A percentile compares a stretch with the other conserved stretches of the same genome.
Evolutionary conservation across 805 yeast genomes (phyloP).

Genomic region (Kodamaea nitidulidarum): DNA sequence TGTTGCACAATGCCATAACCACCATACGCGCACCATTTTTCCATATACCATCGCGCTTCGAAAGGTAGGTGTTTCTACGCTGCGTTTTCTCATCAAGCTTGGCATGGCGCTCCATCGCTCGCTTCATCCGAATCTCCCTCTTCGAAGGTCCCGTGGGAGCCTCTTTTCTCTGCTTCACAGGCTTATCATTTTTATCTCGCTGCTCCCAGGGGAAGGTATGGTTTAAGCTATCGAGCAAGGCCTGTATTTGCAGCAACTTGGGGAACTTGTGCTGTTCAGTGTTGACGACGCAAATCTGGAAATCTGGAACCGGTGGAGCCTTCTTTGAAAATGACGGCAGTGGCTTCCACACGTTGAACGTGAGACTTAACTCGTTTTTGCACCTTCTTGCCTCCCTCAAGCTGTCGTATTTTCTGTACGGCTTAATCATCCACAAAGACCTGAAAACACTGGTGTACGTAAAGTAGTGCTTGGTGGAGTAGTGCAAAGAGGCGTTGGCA

Average conservation of each 20-base stretch:
- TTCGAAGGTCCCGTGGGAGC: slow-evolving; percentile 17
- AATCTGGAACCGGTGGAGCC: slow-evolving; percentile 69
- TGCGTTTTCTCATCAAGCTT: slow-evolving; percentile 21
- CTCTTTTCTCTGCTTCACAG: slow-evolving; percentile 2
- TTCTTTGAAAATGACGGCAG: slow-evolving; percentile 64
- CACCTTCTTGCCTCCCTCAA: background rate
- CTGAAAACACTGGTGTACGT: slow-evolving; percentile 19
- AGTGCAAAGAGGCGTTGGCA: slow-evolving; percentile 15
- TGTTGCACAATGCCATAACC: slow-evolving; percentile 67
- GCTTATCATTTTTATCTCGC: background rate
- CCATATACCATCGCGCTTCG: slow-evolving; percentile 36
- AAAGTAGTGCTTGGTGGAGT: slow-evolving; percentile 23
- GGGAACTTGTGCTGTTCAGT: slow-evolving; percentile 46
- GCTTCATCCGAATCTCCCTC: slow-evolving; percentile 20
- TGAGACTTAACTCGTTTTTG: slow-evolving; percentile 21
- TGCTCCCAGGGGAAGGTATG: slow-evolving; percentile 5
- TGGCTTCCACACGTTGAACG: slow-evolving; percentile 84
- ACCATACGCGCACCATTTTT: slow-evolving; percentile 52
- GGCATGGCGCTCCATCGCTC: slow-evolving; percentile 24
- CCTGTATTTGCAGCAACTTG: slow-evolving; percentile 36
- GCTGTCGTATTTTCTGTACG: slow-evolving; percentile 9
- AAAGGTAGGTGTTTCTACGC: slow-evolving; percentile 23
- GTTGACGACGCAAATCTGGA: slow-evolving; percentile 59
- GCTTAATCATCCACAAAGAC: slow-evolving; percentile 20
- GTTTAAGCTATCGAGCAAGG: slow-evolving; percentile 18